phyloP scores from a whole-genome alignment of 73 alveolate species.

The Blepharisma japonicum region DNA sequence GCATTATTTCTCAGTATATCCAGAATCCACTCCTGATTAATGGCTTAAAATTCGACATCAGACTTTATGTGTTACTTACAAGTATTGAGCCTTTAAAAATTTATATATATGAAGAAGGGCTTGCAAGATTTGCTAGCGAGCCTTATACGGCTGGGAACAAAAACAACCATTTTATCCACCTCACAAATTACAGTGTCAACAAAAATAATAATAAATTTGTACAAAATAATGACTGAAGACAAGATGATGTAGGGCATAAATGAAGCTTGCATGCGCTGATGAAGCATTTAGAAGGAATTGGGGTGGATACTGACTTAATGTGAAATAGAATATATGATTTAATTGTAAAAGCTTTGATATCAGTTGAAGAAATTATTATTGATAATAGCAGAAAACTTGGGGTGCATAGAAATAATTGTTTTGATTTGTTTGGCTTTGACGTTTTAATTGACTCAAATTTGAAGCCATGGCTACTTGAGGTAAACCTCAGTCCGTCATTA shows the following conservation, averaged over 20 bases:
- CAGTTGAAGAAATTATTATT: slow-evolving; percentile 52
- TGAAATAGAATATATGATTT: slow-evolving; percentile 76
- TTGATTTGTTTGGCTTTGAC: slow-evolving; percentile 79
- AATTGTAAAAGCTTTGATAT: slow-evolving; percentile 57
- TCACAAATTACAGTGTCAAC: slow-evolving; percentile 62
- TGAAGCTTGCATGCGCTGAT: slow-evolving; percentile 58
- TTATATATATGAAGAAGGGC: slow-evolving; percentile 89
- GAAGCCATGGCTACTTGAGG: slow-evolving; percentile 90
- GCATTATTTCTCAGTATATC: slow-evolving; percentile 76
- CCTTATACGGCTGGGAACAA: slow-evolving; percentile 61
- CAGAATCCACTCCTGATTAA: slow-evolving; percentile 82
- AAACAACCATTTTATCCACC: slow-evolving; percentile 54
- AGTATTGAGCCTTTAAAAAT: slow-evolving; percentile 81
- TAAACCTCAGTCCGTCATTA: slow-evolving; percentile 86
- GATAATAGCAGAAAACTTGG: slow-evolving; percentile 56
- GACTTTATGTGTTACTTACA: slow-evolving; percentile 87
- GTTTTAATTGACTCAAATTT: slow-evolving; percentile 67
- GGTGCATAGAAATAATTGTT: slow-evolving; percentile 54
- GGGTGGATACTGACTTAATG: slow-evolving; percentile 52
- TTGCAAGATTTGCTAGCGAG: slow-evolving; percentile 92
- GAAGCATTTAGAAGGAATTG: slow-evolving; percentile 58
- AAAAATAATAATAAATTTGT: slow-evolving; percentile 48
- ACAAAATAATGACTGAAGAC: slow-evolving; percentile 46
- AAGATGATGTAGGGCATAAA: slow-evolving; percentile 63
- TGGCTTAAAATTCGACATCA: slow-evolving; percentile 88